phyloP scores from a whole-genome alignment of 805 yeast genomes.

The Pichia ethanolica region DNA sequence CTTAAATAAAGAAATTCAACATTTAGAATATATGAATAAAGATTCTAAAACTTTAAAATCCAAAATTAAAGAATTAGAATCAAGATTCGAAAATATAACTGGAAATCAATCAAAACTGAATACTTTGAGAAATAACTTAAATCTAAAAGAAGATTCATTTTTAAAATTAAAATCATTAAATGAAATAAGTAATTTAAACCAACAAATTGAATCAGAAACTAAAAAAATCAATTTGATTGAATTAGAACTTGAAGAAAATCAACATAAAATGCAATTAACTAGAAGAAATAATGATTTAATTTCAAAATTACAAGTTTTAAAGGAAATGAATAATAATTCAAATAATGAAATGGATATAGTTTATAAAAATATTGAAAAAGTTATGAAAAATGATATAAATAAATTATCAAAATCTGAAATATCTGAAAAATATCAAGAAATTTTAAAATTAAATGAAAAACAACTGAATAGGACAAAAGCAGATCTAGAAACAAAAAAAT shows the following conservation, averaged over 20 bases:
- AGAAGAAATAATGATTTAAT: slow-evolving; percentile 53
- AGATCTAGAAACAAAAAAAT: slow-evolving; percentile 9
- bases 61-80: slow-evolving; percentile 32
- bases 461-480: slow-evolving; percentile 9
- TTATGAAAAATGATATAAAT: not conserved
- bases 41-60: slow-evolving; percentile 33
- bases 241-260: slow-evolving; percentile 43
- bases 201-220: slow-evolving; percentile 33
- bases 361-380: slow-evolving; percentile 4
- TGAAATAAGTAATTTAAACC: slow-evolving; percentile 24
- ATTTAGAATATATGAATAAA: slow-evolving; percentile 31
- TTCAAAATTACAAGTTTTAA: slow-evolving; percentile 39
- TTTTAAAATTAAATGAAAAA: slow-evolving; percentile 6
- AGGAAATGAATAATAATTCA: slow-evolving; percentile 12
- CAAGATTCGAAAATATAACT: slow-evolving; percentile 31
- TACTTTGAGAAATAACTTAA: slow-evolving; percentile 36
- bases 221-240: slow-evolving; percentile 31
- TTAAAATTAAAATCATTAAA: slow-evolving; percentile 23
- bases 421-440: not conserved
- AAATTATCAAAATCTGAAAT: slow-evolving; percentile 11
- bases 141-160: slow-evolving; percentile 31
- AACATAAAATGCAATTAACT: slow-evolving; percentile 40
- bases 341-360: slow-evolving; percentile 14
- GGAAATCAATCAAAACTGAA: slow-evolving; percentile 42
- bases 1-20: slow-evolving; percentile 37